Percentiles rank a stretch among this genome's conserved stretches.
Conservation (phyloP, 805 yeast genomes). For the Candida awuae region DNA sequence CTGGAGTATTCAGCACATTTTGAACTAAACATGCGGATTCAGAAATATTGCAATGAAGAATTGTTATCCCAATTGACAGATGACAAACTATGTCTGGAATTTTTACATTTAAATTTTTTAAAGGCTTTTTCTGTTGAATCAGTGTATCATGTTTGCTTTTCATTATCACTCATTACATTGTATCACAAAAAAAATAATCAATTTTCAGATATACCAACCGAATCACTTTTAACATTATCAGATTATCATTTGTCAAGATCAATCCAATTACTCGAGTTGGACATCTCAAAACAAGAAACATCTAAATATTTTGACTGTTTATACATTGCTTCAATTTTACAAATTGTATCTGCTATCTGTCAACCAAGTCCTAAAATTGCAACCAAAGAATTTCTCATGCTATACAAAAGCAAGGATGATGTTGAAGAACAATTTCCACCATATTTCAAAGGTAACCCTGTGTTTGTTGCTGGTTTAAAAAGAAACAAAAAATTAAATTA, state of each 20-base stretch:
- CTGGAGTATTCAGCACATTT: constrained; percentile 7
- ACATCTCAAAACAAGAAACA: constrained; percentile 7
- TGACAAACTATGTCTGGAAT: constrained; percentile 3
- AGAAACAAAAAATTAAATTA: not conserved
- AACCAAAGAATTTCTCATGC: constrained; percentile 11
- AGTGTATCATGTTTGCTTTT: constrained; percentile 7
- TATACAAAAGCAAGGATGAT: constrained; percentile 11
- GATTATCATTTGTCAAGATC: constrained; percentile 17
- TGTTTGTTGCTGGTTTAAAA: constrained; percentile 3
- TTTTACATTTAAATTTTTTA: no score
- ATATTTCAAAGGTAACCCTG: constrained; percentile 4
- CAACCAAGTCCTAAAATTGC: constrained; percentile 16
- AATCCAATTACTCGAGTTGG: constrained; percentile 11
- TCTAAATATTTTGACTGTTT: constrained; percentile 7
- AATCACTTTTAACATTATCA: constrained; percentile 13
- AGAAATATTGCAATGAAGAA: constrained; percentile 4
- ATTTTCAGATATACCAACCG: constrained; percentile 10
- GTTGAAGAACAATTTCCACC: constrained; percentile 5
- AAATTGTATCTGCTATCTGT: constrained; percentile 10
- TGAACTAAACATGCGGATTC: constrained; percentile 8
- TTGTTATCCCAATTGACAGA: constrained; percentile 8
- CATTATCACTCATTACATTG: constrained; percentile 13
- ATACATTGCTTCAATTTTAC: constrained; percentile 9
- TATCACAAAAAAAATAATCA: constrained; percentile 10
- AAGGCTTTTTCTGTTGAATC: no score